These are phyloP conservation scores for Brassica incana DNA, from an alignment of 345 rosid species.

Conservation along the genomic window DNA sequence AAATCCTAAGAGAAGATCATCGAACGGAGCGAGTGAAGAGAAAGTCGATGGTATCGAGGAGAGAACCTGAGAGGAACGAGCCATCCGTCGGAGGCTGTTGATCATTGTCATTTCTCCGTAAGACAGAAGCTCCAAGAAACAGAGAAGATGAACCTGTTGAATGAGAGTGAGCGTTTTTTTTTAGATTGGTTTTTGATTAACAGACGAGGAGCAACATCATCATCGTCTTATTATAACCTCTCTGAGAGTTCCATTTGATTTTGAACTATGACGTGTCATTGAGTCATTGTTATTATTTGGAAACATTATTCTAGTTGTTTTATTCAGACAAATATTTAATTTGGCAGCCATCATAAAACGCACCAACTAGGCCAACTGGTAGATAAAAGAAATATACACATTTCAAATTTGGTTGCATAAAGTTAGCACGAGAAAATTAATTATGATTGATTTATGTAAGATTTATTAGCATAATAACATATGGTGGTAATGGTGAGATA, in stretches of 20 bases:
- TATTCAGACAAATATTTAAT: not conserved
- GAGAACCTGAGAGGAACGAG: constrained; percentile 36
- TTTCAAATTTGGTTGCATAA: not conserved
- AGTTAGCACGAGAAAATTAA: not conserved
- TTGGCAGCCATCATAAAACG: not conserved
- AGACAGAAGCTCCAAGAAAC: not conserved
- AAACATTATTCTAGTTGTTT: not conserved
- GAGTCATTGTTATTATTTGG: not conserved
- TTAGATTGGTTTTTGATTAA: not conserved
- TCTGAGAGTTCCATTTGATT: constrained; percentile 15
- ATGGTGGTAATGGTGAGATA: too few relatives aligned
- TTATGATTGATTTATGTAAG: not conserved
- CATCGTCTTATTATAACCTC: not conserved
- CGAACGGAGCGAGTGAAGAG: not conserved
- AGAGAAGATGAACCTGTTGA: not conserved
- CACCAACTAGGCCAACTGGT: constrained; percentile 20
- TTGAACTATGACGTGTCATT: constrained; percentile 28
- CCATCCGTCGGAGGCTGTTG: constrained; percentile 35
- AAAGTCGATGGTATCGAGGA: not conserved
- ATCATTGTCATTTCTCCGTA: constrained; percentile 20
- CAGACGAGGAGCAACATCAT: not conserved
- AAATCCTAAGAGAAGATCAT: not conserved
- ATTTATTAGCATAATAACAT: not conserved
- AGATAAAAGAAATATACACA: not conserved
- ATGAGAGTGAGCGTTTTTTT: not conserved